Percentiles rank a stretch among this genome's conserved stretches.
Evolutionary conservation across 2,329 filamentous ascomycete genomes (phyloP).

Genomic region (Aspergillus sp.): DNA sequence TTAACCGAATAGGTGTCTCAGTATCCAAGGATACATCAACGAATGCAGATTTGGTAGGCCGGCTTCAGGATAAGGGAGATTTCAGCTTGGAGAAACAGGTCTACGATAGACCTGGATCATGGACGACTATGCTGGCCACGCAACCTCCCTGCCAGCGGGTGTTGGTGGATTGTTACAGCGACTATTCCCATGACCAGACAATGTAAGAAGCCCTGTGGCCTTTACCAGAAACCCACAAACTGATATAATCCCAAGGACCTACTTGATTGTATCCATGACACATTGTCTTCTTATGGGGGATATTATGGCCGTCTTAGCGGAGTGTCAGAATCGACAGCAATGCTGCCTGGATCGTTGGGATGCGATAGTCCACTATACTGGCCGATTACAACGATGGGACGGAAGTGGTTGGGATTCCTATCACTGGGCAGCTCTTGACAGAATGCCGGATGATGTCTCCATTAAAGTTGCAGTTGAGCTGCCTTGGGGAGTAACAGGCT

Average conservation of each 20-base stretch:
- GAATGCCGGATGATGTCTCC: constrained; percentile 2
- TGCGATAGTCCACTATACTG: constrained; percentile 1
- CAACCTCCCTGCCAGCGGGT: constrained; percentile 8
- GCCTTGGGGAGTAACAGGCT: background rate
- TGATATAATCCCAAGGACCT: background rate
- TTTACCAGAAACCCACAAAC: background rate
- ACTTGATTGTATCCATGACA: constrained; percentile 3
- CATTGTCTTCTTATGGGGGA: constrained; percentile 3
- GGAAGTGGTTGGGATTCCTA: background rate
- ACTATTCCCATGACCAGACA: background rate
- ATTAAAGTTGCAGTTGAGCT: constrained; percentile 5
- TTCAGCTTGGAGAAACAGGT: background rate
- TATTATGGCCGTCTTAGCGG: constrained; percentile 4
- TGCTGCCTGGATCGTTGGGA: constrained; percentile 3
- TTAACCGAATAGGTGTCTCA: constrained; percentile 4
- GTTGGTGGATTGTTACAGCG: background rate
- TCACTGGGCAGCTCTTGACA: background rate
- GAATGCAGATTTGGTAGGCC: too few species aligned
- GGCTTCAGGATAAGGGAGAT: constrained; percentile 1
- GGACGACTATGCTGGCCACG: constrained; percentile 6
- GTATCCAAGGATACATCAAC: background rate
- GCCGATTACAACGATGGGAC: background rate
- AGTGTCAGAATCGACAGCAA: constrained; percentile 7
- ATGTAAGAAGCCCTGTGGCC: background rate
- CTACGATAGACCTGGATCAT: constrained; percentile 5